Base-by-base conservation (phyloP, 2,329 filamentous ascomycete species). In the Penicillium olsonii region DNA sequence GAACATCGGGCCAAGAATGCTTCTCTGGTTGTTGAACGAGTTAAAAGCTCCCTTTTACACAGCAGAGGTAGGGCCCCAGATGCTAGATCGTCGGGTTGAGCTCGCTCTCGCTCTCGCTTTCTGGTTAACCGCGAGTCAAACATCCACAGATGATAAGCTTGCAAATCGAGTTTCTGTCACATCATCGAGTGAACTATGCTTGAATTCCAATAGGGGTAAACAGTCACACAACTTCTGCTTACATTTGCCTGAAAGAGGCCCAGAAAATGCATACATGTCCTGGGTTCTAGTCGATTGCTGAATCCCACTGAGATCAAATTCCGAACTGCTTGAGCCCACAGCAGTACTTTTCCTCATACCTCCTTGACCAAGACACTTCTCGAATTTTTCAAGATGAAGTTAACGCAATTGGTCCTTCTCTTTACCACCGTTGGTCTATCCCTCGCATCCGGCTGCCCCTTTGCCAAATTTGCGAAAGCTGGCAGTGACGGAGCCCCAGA, bases 391-490 rank as follows among this genome's bases (percentile, higher is more conserved):
- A 40, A 26, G 7, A 40, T 40, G 37, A 40, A 26, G 11, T 20
- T n/a, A 24, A 15, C 10, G 10, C 37, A 40, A 24, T 10, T 22
- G 26, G 14, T 40, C 26, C 19, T 40, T 18, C 26, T 40, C 17
- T 18, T 40, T 11, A 20, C 37, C 10, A 9, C 20, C 19, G 19
- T 18, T 11, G 20, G 37, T n/a, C 18, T 40, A 15, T 40, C 37
- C 20, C 18, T 40, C 19, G 37, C 37, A 9, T 8, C 18, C 4
- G 20, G 20, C 19, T 40, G 37, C 24, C 37, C 37, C 37, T 40
- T 40, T 40, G 37, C 37, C 37, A 40, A 40, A 40, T 40, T 40
- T 26, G 37, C 37, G 18, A 40, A 40, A n/a, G 12, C 37, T 9
- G 37, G 37, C 12, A 5, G 20, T 14, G n/a, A 24, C 12, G 37